Conservation (phyloP, 306 rosid species). For the Rosa lucieae region DNA sequence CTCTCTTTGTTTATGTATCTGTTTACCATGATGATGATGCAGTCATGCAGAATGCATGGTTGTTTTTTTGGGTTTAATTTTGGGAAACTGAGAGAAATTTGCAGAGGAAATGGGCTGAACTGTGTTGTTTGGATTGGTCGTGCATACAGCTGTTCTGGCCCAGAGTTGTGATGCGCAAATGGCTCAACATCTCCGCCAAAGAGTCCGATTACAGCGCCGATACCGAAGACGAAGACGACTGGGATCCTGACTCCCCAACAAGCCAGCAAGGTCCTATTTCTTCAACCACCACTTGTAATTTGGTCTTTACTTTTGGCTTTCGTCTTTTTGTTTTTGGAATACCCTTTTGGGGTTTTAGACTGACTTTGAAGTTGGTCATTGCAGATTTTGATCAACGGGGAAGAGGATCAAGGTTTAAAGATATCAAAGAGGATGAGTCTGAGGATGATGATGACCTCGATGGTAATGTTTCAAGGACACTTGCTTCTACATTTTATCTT, state of each 20-base stretch:
- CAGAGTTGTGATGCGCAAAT: conserved; percentile 67
- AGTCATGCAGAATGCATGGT: background rate
- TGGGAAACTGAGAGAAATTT: conserved; percentile 50
- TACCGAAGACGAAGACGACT: conserved; percentile 51
- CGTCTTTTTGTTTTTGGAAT: background rate
- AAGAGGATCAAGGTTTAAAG: conserved; percentile 36
- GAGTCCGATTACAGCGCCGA: conserved; percentile 74
- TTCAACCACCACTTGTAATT: background rate
- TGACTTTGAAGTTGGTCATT: conserved; percentile 3
- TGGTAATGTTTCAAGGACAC: conserved; percentile 34
- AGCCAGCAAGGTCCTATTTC: conserved; percentile 32
- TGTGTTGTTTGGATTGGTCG: conserved; percentile 56
- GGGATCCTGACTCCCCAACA: conserved; percentile 48
- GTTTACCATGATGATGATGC: background rate
- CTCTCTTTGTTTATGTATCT: background rate
- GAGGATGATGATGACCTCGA: conserved; percentile 37
- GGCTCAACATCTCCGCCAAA: conserved; percentile 61
- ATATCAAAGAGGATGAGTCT: conserved; percentile 31
- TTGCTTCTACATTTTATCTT: background rate
- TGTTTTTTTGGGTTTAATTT: conserved; percentile 27
- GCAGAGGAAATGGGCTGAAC: conserved; percentile 74
- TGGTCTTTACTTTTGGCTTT: background rate
- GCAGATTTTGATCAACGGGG: conserved; percentile 33
- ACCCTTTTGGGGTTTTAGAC: conserved; percentile 14
- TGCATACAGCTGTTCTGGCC: conserved; percentile 82